Evolutionary conservation across 108 stramenopile species (phyloP), one percentile per base, ranked within the genome.

Genomic region (Skeletonema grethae): DNA sequence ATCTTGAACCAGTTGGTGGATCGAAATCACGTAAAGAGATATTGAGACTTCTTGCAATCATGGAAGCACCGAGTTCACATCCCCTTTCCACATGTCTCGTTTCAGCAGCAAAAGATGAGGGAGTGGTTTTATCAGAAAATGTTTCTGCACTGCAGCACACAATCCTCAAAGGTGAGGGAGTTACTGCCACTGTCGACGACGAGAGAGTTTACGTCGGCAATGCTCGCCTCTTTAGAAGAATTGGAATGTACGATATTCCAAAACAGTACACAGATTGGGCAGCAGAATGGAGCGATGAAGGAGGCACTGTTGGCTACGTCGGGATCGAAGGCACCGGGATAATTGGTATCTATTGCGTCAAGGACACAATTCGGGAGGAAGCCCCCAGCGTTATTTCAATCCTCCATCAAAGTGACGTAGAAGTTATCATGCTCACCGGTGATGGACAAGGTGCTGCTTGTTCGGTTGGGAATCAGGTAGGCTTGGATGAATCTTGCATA

Each of bases 351-450:
- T 95, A 90, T 70, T 89, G 86, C 55, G 88, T 92, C 41, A 79
- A 67, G 31, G 95, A 95, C 71, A 76, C 80, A 10, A 73, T 95
- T 53, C 75, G 94, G 38, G 80, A 86, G 30, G 94, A 93, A 67
- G 87, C 93, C 24, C 67, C 59, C 25, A 61, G 81, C 29, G 88
- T 87, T n/a, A 66, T 94, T 34, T 34, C 81, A 11, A 50, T 79
- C 13, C 73, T 94, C 9, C 61, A 63, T 18, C 67, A 77, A 41
- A 79, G 65, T 39, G 90, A 87, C 7, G 81, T 95, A 9, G 85
- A 96, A 13, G 91, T 97, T 4, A 74, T 85, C 57, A 99, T 99
- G 97, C 87, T 99, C 48, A 99, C 99, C n/a, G 99, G 99, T 5
- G 99, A 99, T 67, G 83, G 94, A 10, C 79, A 97, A 53, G 92